Base-by-base conservation (phyloP, 2,329 filamentous ascomycete genomes). In the Ophiostoma piceae region DNA sequence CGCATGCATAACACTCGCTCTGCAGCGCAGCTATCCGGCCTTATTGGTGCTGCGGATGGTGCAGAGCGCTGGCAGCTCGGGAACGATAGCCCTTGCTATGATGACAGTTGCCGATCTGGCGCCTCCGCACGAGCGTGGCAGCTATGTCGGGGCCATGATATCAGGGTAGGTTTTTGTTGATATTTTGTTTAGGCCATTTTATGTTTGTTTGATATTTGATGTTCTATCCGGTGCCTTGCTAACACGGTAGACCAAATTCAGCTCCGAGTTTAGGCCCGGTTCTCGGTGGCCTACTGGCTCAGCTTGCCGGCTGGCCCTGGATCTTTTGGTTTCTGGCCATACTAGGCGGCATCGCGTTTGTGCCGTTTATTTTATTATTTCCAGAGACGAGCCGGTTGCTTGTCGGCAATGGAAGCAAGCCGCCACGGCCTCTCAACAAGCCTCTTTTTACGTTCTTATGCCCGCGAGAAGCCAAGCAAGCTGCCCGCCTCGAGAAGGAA, bases 61-160 rank as follows among this genome's bases (percentile, higher is more conserved):
- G 43, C 43, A 47, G 16, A 47, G 43, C 8, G 43, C 43, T 1
- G 43, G 43, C 43, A 47, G 43, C 43, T 47, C 43, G 4, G 43
- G 43, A 16, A 47, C 43, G 43, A 47, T 47, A 19, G 43, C 43
- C 43, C 43, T 47, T 47, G 43, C 43, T 5, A 47, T 47, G 43
- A 47, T 47, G 43, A 47, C 43, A 3, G 43, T 47, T 19, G 43
- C 43, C 4, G 43, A 47, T 47, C 16, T 47, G 16, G 43, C 43
- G 16, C 43, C 43, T 19, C 43, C 43, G 19, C 43, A 47, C 43
- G 43, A 47, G 43, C 43, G 43, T 2, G 43, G 43, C 43, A 47
- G 43, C 43, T 47, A 47, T 47, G 43, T 47, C 43, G 43, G 43
- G n/a, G 43, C 43, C 43, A 47, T 47, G 43, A 47, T 47, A 47